These are phyloP conservation scores for Noccaea bulbosa DNA, from an alignment of 345 rosid genomes.

Conservation along the genomic window DNA sequence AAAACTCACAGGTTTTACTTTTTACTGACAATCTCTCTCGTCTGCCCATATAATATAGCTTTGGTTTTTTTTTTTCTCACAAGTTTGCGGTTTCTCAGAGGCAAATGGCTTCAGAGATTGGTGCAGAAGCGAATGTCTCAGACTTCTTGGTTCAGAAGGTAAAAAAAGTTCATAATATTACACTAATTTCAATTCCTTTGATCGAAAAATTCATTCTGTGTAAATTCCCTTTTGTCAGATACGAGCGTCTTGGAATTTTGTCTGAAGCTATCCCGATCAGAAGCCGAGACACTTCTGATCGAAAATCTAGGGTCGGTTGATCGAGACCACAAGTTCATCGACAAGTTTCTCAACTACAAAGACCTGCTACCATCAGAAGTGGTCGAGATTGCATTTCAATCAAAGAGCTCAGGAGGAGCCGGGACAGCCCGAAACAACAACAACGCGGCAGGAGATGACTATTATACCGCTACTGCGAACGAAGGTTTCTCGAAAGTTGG, in stretches of 20 bases:
- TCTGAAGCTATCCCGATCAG: conserved; percentile 86
- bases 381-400: conserved; percentile 85
- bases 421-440: conserved; percentile 43
- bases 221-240: conserved; percentile 47
- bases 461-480: conserved; percentile 44
- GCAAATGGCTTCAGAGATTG: conserved; percentile 93
- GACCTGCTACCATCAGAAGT: conserved; percentile 82
- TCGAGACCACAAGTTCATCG: conserved; percentile 80
- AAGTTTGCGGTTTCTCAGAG: conserved; percentile 58
- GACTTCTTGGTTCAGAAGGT: conserved; percentile 93
- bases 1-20: conserved; percentile 67
- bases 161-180: conserved; percentile 18
- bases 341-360: conserved; percentile 89
- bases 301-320: conserved; percentile 81
- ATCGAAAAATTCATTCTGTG: conserved; percentile 2
- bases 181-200: background rate
- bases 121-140: conserved; percentile 84
- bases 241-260: conserved; percentile 91
- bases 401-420: conserved; percentile 46
- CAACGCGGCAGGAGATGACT: conserved; percentile 43
- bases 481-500: conserved; percentile 69
- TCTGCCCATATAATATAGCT: background rate
- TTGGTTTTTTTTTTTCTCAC: conserved; percentile 9
- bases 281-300: conserved; percentile 77
- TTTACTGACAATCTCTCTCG: background rate